Base-by-base conservation (phyloP, 176 grass and related monocot genomes). In the Lolium perenne region DNA sequence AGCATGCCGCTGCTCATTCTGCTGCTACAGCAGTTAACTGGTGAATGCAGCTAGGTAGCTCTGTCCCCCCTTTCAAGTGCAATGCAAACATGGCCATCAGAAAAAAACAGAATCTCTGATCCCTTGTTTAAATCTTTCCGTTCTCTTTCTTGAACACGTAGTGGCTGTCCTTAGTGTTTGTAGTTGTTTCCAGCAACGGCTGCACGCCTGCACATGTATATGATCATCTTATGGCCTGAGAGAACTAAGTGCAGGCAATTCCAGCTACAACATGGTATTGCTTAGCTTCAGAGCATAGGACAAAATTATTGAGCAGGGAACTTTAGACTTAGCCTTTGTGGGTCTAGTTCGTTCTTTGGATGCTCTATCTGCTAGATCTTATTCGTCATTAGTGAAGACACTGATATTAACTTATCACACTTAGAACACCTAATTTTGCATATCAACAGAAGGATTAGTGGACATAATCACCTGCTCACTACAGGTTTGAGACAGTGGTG, bases 11-110 rank as follows among this genome's bases (percentile, higher is more conserved):
- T 74, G 79, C 32, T 35, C 32, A 35, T 35, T 35, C 32, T 35
- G 32, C 0, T 72, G 87, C 66, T 79, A 43, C 51, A 79, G 66
- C 74, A 66, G 56, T 55, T 74, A 84, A 84, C 76, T 84, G 81
- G 57, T 68, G 25, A 56, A 87, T 14, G 78, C 46, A 87, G 47
- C 46, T 67, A 49, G 63, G 35, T 64, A 81, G 35, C 59, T 82
- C 47, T 7, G 12, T 17, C 8, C 3, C 47, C 66, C 45, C n/a
- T 38, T 72, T 14, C 46, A 47, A 47, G 66, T 79, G 23, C 65
- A 50, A 13, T 76, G 79, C 79, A 62, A 57, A 71, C 58, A 43
- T 43, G 32, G 32, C 32, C 32, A 35, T 35, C 32, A 35, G 32
- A 35, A 35, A 35, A 35, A 35, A 35, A 35, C 41, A 43, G 41